Evolutionary conservation across 2,329 filamentous ascomycete genomes (phyloP), one percentile per base, ranked within the genome.

Genomic region (Aspergillus eucalypticola): DNA sequence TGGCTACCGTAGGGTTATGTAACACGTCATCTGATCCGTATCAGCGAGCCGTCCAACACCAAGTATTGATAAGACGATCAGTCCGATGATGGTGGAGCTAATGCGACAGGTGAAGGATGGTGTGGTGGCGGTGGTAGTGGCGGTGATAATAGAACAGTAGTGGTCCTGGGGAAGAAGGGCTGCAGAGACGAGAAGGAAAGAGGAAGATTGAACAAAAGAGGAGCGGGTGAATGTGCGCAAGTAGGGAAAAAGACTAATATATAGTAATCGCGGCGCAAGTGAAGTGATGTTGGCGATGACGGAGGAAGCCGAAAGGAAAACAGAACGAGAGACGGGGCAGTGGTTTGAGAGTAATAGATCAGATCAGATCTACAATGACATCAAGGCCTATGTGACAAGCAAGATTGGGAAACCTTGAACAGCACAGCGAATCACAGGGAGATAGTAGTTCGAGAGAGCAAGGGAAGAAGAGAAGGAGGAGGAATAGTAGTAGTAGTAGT

Each of bases 11-110:
- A 46, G 53, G 56, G 32, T 58, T 60, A 56, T 56, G 60, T 58
- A 59, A 66, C 60, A 64, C 59, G 64, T 65, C 64, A 67, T 67
- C 65, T 67, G 60, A 48, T 50, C 44, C 39, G 19, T 32, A 56
- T 64, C 54, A 65, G 64, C 46, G 27, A 15, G 52, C 50, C 15
- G 57, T 38, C 41, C 23, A 50, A 35, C 48, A 29, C 49, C 49
- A 29, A 39, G 39, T n/a, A 13, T 35, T 55, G 41, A 27, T 15
- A 35, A 32, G 39, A 53, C 27, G 32, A 49, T 49, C 25, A n/a
- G 25, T 29, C 46, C 23, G 25, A 17, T 11, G 25, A 10, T 15
- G 15, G n/a, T 46, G 54, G 29, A 53, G 17, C 42, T 29, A 32
- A 27, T 49, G 35, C 3, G 51, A 41, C 19, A 60, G 5, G 17